These are phyloP conservation scores for Pythium utonaiense DNA, from an alignment of 352 stramenopile genomes.

Conservation along the genomic window DNA sequence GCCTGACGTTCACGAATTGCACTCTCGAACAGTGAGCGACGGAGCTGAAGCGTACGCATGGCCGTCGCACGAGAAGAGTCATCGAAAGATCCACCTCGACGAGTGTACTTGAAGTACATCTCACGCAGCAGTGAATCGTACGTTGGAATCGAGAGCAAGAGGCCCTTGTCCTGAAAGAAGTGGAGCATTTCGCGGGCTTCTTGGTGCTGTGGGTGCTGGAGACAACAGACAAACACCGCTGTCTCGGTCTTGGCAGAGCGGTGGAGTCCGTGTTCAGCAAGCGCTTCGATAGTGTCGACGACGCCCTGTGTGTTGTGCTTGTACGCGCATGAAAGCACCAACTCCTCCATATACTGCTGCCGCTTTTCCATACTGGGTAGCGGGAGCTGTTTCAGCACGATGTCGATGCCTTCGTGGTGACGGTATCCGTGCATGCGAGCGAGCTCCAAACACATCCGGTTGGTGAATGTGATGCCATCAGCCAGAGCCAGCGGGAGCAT, in stretches of 20 bases:
- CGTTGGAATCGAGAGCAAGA: slow-evolving; percentile 53
- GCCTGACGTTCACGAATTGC: slow-evolving; percentile 39
- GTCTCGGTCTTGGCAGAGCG: slow-evolving; percentile 56
- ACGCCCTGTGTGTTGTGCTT: slow-evolving; percentile 53
- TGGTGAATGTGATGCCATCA: slow-evolving; percentile 54
- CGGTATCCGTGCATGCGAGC: slow-evolving; percentile 60
- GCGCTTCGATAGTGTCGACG: slow-evolving; percentile 43
- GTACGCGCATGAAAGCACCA: slow-evolving; percentile 68
- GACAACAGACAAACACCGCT: slow-evolving; percentile 59
- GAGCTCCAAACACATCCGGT: slow-evolving; percentile 62
- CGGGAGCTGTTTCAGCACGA: slow-evolving; percentile 42
- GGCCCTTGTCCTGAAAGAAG: slow-evolving; percentile 36
- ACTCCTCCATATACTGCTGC: slow-evolving; percentile 54
- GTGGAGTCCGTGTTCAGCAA: slow-evolving; percentile 38
- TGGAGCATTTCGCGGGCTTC: slow-evolving; percentile 39
- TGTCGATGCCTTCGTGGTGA: slow-evolving; percentile 45
- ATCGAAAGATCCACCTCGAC: slow-evolving; percentile 51
- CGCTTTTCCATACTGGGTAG: slow-evolving; percentile 29
- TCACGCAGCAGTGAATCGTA: slow-evolving; percentile 73
- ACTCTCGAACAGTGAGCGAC: slow-evolving; percentile 55
- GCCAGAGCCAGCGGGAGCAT: slow-evolving; percentile 41
- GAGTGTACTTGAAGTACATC: slow-evolving; percentile 78
- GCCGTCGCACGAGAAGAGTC: slow-evolving; percentile 52
- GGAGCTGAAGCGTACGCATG: slow-evolving; percentile 53
- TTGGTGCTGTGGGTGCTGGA: slow-evolving; percentile 39